Base-by-base conservation (phyloP, 192 early-diverging fungal genomes). In the Coemansia sp. region DNA sequence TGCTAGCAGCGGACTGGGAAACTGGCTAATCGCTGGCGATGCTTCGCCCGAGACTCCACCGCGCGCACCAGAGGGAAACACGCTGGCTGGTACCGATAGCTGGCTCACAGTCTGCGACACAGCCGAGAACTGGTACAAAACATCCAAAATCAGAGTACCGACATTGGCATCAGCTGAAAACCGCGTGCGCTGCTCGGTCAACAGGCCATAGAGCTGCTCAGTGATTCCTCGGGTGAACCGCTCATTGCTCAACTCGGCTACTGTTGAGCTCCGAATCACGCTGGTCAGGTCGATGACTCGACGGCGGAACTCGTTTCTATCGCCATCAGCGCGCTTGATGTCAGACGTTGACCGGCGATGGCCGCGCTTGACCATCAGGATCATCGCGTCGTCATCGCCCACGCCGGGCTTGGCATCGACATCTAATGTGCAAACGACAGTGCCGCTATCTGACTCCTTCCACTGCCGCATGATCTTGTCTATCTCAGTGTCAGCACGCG, bases 41-140 rank as follows among this genome's bases (percentile, higher is more conserved):
- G 79, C 73, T 5, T 82, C 79, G 16, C 79, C 79, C 3, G 79
- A 82, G 55, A 70, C 38, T 23, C 63, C 74, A 14, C 62, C 55
- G 14, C 79, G 73, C 18, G 51, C 26, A 0, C 67, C 73, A 2
- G 62, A 60, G 3, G 34, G 31, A 42, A 64, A 65, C 48, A 61
- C 24, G n/a, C 20, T 57, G 6, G 65, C 21, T 3, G 78, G 60
- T 48, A 76, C 66, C 5, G 70, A 59, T 9, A 83, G 62, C 59
- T 83, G 80, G 56, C 72, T 83, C 39, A 83, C 80, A 1, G 76
- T 77, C 35, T 83, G 80, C 50, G 80, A 78, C 31, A 77, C 74
- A 10, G 80, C 76, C 3, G 80, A 83, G 36, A 83, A 83, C 60
- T 77, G 76, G 28, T 83, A 83, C 24, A 83, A 72, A 34, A 83